Conservation (phyloP, 2,329 filamentous ascomycete species). For the Trichoderma gracile region DNA sequence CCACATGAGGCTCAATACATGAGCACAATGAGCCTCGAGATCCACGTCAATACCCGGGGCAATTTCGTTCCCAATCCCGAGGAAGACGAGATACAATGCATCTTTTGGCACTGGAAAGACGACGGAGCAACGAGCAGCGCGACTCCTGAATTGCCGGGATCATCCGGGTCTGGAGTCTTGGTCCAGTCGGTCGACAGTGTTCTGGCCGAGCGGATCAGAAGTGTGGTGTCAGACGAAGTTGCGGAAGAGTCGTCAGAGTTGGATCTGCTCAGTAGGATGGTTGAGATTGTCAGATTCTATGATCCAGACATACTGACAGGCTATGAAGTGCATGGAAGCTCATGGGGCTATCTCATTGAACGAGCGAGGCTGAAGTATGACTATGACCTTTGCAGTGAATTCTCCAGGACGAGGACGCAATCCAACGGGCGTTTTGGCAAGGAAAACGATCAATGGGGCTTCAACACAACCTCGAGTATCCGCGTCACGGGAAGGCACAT, state of each 20-base stretch:
- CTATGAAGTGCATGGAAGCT: slow-evolving; percentile 89
- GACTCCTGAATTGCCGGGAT: slow-evolving; percentile 44
- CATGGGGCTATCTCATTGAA: slow-evolving; percentile 96
- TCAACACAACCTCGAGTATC: slow-evolving; percentile 89
- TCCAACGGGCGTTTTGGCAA: slow-evolving; percentile 83
- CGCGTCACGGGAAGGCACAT: slow-evolving; percentile 91
- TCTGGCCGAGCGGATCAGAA: slow-evolving; percentile 61
- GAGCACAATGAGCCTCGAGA: slow-evolving; percentile 92
- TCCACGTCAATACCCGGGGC: slow-evolving; percentile 86
- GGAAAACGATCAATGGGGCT: slow-evolving; percentile 87
- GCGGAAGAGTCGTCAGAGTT: slow-evolving; percentile 77
- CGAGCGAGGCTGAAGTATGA: slow-evolving; percentile 83
- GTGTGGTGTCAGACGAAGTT: slow-evolving; percentile 63
- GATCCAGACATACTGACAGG: slow-evolving; percentile 94
- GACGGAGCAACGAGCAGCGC: slow-evolving; percentile 56
- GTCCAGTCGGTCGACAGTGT: slow-evolving; percentile 65
- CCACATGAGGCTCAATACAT: slow-evolving; percentile 89
- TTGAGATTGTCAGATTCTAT: slow-evolving; percentile 77
- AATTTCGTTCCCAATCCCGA: slow-evolving; percentile 84
- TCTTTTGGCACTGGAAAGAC: slow-evolving; percentile 88
- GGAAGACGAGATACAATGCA: slow-evolving; percentile 80
- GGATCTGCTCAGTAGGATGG: slow-evolving; percentile 79
- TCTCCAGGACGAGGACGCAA: slow-evolving; percentile 83
- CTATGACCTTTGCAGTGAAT: slow-evolving; percentile 85
- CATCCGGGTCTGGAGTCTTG: slow-evolving; percentile 67